Percentiles rank a stretch among this genome's conserved stretches.
phyloP scores from a whole-genome alignment of 108 stramenopile species.

The Skeletonema grethae region DNA sequence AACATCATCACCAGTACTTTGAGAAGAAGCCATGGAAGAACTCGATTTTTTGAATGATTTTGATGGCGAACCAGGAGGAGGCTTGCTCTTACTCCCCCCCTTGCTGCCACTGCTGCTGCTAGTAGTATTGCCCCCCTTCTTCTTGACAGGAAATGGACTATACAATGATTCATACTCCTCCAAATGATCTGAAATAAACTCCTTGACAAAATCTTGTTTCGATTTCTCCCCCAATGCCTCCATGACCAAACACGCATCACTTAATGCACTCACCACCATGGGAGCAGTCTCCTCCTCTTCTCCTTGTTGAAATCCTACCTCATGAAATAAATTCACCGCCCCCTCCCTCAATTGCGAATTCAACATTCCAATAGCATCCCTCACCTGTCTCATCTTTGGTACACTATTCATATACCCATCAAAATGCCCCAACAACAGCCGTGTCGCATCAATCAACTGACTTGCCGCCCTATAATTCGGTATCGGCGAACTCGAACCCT shows the following conservation, averaged over 20 bases:
- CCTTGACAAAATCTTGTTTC: constrained; percentile 72
- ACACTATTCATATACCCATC: constrained; percentile 72
- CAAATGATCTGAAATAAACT: constrained; percentile 87
- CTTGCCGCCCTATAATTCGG: constrained; percentile 87
- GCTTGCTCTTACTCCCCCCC: no score
- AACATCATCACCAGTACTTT: constrained; percentile 1
- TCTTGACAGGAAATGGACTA: constrained; percentile 45
- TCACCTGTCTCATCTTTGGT: constrained; percentile 61
- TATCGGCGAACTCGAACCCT: constrained; percentile 29
- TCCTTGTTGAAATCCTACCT: constrained; percentile 58
- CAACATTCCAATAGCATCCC: constrained; percentile 65
- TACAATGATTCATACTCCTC: constrained; percentile 78
- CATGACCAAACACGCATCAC: constrained; percentile 91
- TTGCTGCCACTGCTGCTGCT: constrained; percentile 1
- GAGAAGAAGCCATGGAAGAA: constrained; percentile 2
- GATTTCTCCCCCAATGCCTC: constrained; percentile 91
- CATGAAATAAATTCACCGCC: constrained; percentile 66
- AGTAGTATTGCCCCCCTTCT: constrained; percentile 15
- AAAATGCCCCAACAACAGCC: constrained; percentile 86
- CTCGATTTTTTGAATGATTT: constrained; percentile 65
- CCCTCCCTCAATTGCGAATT: constrained; percentile 60
- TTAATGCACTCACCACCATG: constrained; percentile 65
- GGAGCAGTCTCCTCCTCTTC: constrained; percentile 28
- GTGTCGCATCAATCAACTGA: constrained; percentile 92
- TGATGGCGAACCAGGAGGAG: constrained; percentile 7